Evolutionary conservation across 495 filamentous ascomycete species (phyloP).

Genomic region (Penicillium paxilli): DNA sequence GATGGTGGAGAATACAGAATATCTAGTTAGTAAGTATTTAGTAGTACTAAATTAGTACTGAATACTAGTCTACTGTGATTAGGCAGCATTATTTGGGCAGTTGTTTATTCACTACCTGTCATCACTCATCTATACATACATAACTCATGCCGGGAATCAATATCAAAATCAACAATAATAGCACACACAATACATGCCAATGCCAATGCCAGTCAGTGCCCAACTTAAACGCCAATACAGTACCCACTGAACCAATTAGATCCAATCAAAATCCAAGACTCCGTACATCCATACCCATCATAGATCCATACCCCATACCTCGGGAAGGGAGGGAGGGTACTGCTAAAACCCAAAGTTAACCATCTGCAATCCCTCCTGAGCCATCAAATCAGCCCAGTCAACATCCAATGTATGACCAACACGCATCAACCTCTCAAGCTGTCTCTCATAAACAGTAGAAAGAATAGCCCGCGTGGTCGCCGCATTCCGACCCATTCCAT

Average conservation of each 20-base stretch:
- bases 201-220: background rate
- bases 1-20: slow-evolving; percentile 8
- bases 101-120: no score
- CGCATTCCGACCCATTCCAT: slow-evolving; percentile 48
- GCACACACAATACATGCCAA: slow-evolving; percentile 2
- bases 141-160: slow-evolving; percentile 19
- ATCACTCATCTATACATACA: slow-evolving; percentile 23
- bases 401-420: slow-evolving; percentile 40
- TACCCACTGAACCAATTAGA: no score
- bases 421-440: slow-evolving; percentile 36
- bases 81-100: no score
- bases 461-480: slow-evolving; percentile 48
- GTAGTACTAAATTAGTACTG: no score
- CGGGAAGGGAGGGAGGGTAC: no score
- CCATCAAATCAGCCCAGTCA: slow-evolving; percentile 49
- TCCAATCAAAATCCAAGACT: slow-evolving; percentile 1
- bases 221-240: no score
- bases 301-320: no score
- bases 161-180: no score
- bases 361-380: slow-evolving; percentile 39
- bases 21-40: slow-evolving; percentile 5
- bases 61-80: no score
- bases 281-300: background rate
- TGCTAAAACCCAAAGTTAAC: slow-evolving; percentile 37
- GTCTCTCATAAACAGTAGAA: slow-evolving; percentile 50